phyloP scores from a whole-genome alignment of 768 basidiomycete species.

The Naematelia encephala region DNA sequence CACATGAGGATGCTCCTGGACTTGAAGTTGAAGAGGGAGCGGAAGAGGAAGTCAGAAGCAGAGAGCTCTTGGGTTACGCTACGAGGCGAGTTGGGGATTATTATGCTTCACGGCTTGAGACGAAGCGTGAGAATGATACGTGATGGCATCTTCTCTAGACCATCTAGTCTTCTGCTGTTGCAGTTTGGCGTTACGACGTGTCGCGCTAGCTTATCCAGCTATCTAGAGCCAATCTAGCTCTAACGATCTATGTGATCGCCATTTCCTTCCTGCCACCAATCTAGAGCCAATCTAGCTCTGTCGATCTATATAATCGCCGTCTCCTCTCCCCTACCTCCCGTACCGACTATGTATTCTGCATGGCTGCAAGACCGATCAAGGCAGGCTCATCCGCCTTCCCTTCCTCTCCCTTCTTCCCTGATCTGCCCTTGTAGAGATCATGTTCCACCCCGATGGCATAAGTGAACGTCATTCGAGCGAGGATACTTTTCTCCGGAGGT shows the following conservation, averaged over 20 bases:
- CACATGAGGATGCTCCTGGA: neutral
- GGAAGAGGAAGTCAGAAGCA: neutral
- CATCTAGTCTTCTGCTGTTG: too few relatives aligned
- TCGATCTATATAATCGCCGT: too few relatives aligned
- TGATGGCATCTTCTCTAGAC: too few relatives aligned
- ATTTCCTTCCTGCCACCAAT: too few relatives aligned
- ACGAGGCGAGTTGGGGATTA: conserved; percentile 37
- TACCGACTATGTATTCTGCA: neutral
- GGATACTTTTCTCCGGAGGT: conserved; percentile 55
- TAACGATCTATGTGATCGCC: too few relatives aligned
- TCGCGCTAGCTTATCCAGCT: too few relatives aligned
- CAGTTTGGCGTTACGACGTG: too few relatives aligned
- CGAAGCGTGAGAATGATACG: neutral
- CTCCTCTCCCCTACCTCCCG: neutral
- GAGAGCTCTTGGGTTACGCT: conserved; percentile 31
- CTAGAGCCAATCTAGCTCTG: too few relatives aligned
- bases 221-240: too few relatives aligned
- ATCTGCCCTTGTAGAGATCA: conserved; percentile 55
- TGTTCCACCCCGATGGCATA: conserved; percentile 82
- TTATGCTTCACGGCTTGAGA: conserved; percentile 23
- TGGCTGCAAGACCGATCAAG: neutral
- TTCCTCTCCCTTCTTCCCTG: neutral
- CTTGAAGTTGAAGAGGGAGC: neutral
- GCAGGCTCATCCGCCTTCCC: neutral
- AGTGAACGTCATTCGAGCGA: conserved; percentile 71